Conservation (phyloP, 768 basidiomycete species). For the Auriscalpium vulgare region DNA sequence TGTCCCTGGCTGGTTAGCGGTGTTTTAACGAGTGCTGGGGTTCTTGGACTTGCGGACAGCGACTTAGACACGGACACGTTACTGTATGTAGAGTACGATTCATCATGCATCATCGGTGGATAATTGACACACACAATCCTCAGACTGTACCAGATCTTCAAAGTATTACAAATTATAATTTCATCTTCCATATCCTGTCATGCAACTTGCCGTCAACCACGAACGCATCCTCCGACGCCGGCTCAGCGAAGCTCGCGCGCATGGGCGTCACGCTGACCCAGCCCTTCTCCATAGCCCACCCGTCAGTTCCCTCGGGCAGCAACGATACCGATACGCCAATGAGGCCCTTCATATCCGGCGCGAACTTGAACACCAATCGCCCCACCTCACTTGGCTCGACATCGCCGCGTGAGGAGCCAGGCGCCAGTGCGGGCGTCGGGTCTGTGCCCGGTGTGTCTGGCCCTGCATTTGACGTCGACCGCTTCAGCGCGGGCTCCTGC, state of each 20-base stretch:
- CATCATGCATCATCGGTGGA: too few relatives aligned
- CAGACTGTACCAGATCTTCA: not conserved
- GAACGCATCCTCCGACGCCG: slow-evolving; percentile 21
- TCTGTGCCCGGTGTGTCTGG: slow-evolving; percentile 32
- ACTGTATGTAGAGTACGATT: too few relatives aligned
- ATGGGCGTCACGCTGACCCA: slow-evolving; percentile 74
- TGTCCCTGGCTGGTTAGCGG: slow-evolving; percentile 8
- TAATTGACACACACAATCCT: too few relatives aligned
- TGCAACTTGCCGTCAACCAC: slow-evolving; percentile 27
- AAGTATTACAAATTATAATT: slow-evolving; percentile 32
- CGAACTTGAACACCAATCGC: slow-evolving; percentile 62
- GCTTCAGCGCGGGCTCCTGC: slow-evolving; percentile 15
- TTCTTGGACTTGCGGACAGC: too few relatives aligned
- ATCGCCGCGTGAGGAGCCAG: not conserved
- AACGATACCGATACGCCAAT: slow-evolving; percentile 48
- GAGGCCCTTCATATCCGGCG: slow-evolving; percentile 63
- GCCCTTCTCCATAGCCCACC: slow-evolving; percentile 68
- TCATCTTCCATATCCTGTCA: slow-evolving; percentile 47
- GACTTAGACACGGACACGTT: too few relatives aligned
- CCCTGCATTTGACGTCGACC: slow-evolving; percentile 30
- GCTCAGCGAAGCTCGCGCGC: slow-evolving; percentile 67
- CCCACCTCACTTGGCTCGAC: slow-evolving; percentile 5
- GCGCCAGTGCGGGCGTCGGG: slow-evolving; percentile 3
- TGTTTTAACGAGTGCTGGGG: not conserved
- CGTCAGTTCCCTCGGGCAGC: slow-evolving; percentile 75